Percentiles rank a stretch among this genome's conserved stretches.
Evolutionary conservation across 306 rosid species (phyloP).

Genomic region (Cicer pinnatifidum): DNA sequence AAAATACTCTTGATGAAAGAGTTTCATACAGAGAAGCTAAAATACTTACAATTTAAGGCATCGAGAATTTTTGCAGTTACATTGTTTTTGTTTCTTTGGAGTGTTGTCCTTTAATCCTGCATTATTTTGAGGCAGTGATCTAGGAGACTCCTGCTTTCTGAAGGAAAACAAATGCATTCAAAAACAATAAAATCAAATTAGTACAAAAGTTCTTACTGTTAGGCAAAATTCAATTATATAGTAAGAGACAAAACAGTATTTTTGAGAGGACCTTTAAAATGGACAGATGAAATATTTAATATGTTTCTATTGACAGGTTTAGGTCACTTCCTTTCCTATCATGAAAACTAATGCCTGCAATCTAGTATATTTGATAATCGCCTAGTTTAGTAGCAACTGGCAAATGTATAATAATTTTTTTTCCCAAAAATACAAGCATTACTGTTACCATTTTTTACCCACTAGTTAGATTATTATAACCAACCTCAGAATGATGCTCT

Average conservation of each 20-base stretch:
- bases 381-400: slow-evolving; percentile 25
- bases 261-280: slow-evolving; percentile 20
- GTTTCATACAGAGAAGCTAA: slow-evolving; percentile 11
- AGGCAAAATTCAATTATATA: slow-evolving; percentile 5
- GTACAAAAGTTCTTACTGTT: slow-evolving; percentile 6
- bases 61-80: slow-evolving; percentile 87
- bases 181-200: slow-evolving; percentile 36
- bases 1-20: slow-evolving; percentile 28
- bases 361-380: slow-evolving; percentile 7
- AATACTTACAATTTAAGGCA: slow-evolving; percentile 90
- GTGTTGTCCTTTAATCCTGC: slow-evolving; percentile 66
- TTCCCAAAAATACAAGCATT: slow-evolving; percentile 22
- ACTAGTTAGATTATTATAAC: slow-evolving; percentile 23
- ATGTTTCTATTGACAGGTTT: slow-evolving; percentile 14
- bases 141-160: slow-evolving; percentile 82
- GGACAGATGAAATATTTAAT: slow-evolving; percentile 19
- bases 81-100: slow-evolving; percentile 88
- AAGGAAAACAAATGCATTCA: slow-evolving; percentile 44
- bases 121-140: slow-evolving; percentile 52
- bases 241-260: slow-evolving; percentile 15
- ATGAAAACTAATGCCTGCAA: slow-evolving; percentile 15
- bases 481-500: slow-evolving; percentile 26
- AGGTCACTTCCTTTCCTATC: slow-evolving; percentile 8
- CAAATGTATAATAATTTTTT: slow-evolving; percentile 18
- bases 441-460: slow-evolving; percentile 25